A percentile compares a stretch with the other conserved stretches of the same genome.
Conservation (phyloP, 108 stramenopile genomes). For the Nitzschia putrida region DNA sequence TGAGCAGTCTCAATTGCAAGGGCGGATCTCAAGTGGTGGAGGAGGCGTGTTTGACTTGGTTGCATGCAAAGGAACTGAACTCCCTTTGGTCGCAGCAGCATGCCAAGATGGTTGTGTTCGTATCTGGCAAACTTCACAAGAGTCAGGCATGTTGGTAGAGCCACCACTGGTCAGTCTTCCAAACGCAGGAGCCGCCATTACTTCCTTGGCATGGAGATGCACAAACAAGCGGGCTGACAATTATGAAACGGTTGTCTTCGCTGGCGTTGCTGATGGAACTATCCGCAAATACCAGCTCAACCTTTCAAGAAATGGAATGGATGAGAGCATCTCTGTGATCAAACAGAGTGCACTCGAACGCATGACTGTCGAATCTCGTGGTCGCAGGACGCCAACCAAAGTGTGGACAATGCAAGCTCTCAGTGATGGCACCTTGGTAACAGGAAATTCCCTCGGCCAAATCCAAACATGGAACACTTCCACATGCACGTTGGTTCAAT, state of each 20-base stretch:
- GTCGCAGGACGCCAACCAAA: conserved; percentile 67
- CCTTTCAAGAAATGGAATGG: not conserved
- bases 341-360: conserved; percentile 54
- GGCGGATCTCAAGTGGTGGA: conserved; percentile 68
- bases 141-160: conserved; percentile 21
- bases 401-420: conserved; percentile 87
- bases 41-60: conserved; percentile 75
- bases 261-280: conserved; percentile 90
- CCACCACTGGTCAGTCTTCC: conserved; percentile 73
- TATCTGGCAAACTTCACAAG: conserved; percentile 54
- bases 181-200: conserved; percentile 71
- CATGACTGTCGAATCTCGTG: conserved; percentile 85
- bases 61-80: conserved; percentile 17
- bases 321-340: conserved; percentile 14
- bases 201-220: conserved; percentile 80
- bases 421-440: conserved; percentile 79
- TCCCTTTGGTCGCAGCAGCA: conserved; percentile 56
- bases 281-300: conserved; percentile 71
- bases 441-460: conserved; percentile 88
- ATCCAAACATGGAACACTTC: conserved; percentile 91
- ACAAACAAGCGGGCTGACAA: conserved; percentile 12
- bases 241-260: conserved; percentile 76
- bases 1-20: conserved; percentile 43
- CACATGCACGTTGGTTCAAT: conserved; percentile 79
- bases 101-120: conserved; percentile 80